Base-by-base conservation (phyloP, 2,329 filamentous ascomycete genomes). In the Ceratocystis ficicola region DNA sequence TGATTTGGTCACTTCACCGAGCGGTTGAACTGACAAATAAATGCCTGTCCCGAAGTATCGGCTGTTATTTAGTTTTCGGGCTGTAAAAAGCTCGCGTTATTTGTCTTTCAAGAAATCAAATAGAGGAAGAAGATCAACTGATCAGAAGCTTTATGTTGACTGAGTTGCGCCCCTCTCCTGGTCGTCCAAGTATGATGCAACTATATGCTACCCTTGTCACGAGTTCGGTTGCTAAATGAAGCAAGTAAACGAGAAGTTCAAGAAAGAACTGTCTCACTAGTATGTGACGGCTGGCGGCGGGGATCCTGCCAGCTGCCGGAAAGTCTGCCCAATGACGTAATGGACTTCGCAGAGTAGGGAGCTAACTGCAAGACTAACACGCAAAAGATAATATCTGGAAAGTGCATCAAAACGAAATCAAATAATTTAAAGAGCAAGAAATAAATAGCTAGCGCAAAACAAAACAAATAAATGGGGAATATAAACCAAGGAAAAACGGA, bases 401-500 rank as follows among this genome's bases (percentile, higher is more conserved):
- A 20, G 20, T 32, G 55, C 25, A 57, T 10, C 3, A 10, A 17
- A 3, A 28, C 12, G 52, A 22, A 57, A 57, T 57, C 52, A 28
- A 36, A n/a, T n/a, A 8, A 59, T 59, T 59, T 36, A 59, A 36
- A 12, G 10, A 59, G n/a, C 22, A 32, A n/a, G 36, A n/a, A 59
- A n/a, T 12, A 36, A 57, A 36, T 32, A 59, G 17, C 28, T 41
- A 41, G 36, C 12, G 36, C 36, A 41, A 41, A 3, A 41, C 3
- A 36, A 59, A 32, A 8, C 28, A 59, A 36, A 41, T 12, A n/a
- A 59, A 20, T n/a, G 28, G 55, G 55, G 60, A 28, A 62, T 62
- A 62, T 44, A 44, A 57, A 59, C 46, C 48, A 44, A 64, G 17
- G n/a, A n/a, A 36, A 64, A 64, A 44, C 44, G 17, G 22, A 64